Evolutionary conservation across 2,329 filamentous ascomycete genomes (phyloP), one percentile per base, ranked within the genome.

Genomic region (Diplocarpon mali): DNA sequence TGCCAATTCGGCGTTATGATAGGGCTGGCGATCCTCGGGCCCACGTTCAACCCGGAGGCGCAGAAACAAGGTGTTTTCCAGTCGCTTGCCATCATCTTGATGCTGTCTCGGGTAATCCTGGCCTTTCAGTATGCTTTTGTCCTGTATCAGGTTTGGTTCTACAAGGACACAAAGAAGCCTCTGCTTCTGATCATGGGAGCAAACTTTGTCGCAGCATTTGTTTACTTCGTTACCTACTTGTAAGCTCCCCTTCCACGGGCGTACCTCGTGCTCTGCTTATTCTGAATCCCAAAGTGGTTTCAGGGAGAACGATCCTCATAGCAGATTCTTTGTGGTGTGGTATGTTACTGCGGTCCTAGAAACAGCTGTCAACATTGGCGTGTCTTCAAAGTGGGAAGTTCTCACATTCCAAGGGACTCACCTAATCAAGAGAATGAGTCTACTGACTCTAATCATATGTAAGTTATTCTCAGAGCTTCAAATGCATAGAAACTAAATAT

Each of bases 381-480:
- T 58, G 9, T 52, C 53, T 2, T 49, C 51, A 5, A 45, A 24
- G 11, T 56, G 48, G 49, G 51, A 56, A 27, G 53, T 54, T n/a
- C 17, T 77, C 10, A 70, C 69, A 38, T 75, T 78, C 56, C 70
- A 75, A 57, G 65, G 72, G 40, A 77, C 72, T 1, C 72, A 76
- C 59, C 60, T 78, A 28, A 73, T 75, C 50, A 70, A 76, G 53
- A 66, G 75, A 17, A 74, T 78, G 71, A 71, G 71, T 13, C 60
- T 78, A 4, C 64, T 78, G 14, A 78, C 74, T 0, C 63, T 78
- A 30, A 77, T 78, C 41, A 75, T 78, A 27, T 42, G 30, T 32
- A 32, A 12, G 30, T 32, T 3, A 10, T 12, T 32, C 9, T 9
- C n/a, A 5, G 30, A 32, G 30, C 30, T 12, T 32, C 5, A 32